Percentiles rank a stretch among this genome's conserved stretches.
These are phyloP conservation scores for Mortierella sp. DNA, from an alignment of 371 early-diverging fungal species.

Conservation along the genomic window DNA sequence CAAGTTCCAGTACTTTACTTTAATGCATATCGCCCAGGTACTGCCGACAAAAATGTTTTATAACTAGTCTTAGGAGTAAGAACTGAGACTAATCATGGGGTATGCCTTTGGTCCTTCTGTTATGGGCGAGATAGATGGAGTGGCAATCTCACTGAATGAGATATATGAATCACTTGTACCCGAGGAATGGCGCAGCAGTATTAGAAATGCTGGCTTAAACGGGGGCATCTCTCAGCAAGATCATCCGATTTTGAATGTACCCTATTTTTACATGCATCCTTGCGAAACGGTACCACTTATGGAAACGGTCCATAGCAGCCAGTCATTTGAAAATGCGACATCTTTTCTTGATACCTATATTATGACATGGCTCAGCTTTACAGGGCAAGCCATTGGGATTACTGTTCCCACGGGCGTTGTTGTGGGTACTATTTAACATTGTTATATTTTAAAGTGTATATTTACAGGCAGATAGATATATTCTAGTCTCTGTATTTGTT, in stretches of 20 bases:
- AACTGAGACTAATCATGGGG: no score
- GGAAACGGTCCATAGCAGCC: conserved; percentile 53
- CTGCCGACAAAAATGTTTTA: no score
- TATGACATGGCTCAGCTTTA: conserved; percentile 44
- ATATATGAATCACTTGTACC: conserved; percentile 63
- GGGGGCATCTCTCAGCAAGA: conserved; percentile 66
- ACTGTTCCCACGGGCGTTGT: conserved; percentile 15
- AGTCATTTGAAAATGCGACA: neutral
- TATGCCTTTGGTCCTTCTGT: neutral
- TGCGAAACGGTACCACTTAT: conserved; percentile 77
- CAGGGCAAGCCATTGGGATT: conserved; percentile 49
- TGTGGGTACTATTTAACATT: neutral
- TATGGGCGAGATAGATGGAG: conserved; percentile 56
- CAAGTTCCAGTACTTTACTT: conserved; percentile 82
- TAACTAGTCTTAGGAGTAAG: no score
- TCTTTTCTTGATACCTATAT: conserved; percentile 37
- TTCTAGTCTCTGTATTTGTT: conserved; percentile 71
- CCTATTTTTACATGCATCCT: conserved; percentile 79
- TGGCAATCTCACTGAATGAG: conserved; percentile 60
- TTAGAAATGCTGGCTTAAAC: conserved; percentile 46
- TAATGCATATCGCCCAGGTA: conserved; percentile 63
- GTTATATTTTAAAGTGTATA: conserved; percentile 6
- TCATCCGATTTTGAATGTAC: conserved; percentile 72
- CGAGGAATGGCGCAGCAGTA: conserved; percentile 45
- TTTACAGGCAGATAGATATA: conserved; percentile 7